These are phyloP conservation scores for Neurospora terricola DNA, from an alignment of 495 filamentous ascomycete genomes.

Conservation along the genomic window DNA sequence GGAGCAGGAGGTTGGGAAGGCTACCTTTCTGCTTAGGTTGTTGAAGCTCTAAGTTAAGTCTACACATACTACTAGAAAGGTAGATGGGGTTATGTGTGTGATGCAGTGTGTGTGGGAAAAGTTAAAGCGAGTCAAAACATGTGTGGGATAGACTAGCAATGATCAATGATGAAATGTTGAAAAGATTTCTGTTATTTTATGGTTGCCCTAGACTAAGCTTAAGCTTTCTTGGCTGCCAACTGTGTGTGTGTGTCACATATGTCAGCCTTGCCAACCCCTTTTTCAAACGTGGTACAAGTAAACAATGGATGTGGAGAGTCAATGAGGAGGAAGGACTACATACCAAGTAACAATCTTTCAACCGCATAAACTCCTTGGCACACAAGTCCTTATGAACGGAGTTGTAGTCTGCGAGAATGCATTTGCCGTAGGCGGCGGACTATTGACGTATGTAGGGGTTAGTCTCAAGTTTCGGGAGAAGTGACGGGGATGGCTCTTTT, in stretches of 20 bases:
- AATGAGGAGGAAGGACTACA: constrained; percentile 9
- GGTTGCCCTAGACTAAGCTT: too few relatives aligned
- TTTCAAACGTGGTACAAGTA: not conserved
- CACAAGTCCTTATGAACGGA: constrained; percentile 89
- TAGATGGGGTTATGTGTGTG: not conserved
- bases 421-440: constrained; percentile 63
- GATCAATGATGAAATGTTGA: not conserved
- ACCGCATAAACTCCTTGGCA: constrained; percentile 65
- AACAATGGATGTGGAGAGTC: not conserved
- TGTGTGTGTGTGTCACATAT: not conserved
- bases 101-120: not conserved
- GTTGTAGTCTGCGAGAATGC: constrained; percentile 83
- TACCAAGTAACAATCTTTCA: constrained; percentile 88
- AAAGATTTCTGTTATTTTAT: not conserved
- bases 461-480: too few relatives aligned
- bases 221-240: not conserved
- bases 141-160: not conserved
- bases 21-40: constrained; percentile 74
- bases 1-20: constrained; percentile 81
- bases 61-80: not conserved
- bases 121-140: not conserved
- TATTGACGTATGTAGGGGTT: too few relatives aligned
- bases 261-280: not conserved
- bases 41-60: constrained; percentile 49
- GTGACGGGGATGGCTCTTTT: too few relatives aligned